These are phyloP conservation scores for Zizania latifolia DNA, from an alignment of 176 grass and related monocot genomes.

Conservation along the genomic window DNA sequence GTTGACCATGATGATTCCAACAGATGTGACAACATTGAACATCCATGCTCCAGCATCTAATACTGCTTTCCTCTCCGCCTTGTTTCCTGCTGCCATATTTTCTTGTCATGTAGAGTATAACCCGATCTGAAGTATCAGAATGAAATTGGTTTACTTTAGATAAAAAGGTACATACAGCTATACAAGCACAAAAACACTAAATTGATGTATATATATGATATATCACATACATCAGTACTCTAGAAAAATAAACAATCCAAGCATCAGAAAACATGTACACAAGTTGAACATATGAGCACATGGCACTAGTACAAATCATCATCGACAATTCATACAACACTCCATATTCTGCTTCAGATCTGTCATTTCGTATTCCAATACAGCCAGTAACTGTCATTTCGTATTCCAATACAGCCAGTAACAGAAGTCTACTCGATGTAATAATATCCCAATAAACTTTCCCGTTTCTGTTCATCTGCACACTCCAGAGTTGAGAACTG, in stretches of 20 bases:
- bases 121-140: neutral
- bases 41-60: conserved; percentile 71
- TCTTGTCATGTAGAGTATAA: conserved; percentile 25
- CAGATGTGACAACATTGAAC: conserved; percentile 81
- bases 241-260: neutral
- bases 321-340: neutral
- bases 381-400: neutral
- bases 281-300: neutral
- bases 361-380: neutral
- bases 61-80: conserved; percentile 54
- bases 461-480: neutral
- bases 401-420: neutral
- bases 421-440: neutral
- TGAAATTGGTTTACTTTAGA: neutral
- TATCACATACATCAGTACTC: no score
- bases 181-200: neutral
- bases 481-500: neutral
- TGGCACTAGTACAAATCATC: neutral
- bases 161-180: neutral
- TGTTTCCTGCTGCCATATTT: conserved; percentile 51
- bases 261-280: neutral
- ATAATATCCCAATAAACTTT: neutral
- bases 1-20: conserved; percentile 87
- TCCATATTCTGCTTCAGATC: neutral
- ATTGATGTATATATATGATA: no score